Evolutionary conservation across 306 rosid genomes (phyloP), one percentile per base, ranked within the genome.

Genomic region (Crotalaria pallida): DNA sequence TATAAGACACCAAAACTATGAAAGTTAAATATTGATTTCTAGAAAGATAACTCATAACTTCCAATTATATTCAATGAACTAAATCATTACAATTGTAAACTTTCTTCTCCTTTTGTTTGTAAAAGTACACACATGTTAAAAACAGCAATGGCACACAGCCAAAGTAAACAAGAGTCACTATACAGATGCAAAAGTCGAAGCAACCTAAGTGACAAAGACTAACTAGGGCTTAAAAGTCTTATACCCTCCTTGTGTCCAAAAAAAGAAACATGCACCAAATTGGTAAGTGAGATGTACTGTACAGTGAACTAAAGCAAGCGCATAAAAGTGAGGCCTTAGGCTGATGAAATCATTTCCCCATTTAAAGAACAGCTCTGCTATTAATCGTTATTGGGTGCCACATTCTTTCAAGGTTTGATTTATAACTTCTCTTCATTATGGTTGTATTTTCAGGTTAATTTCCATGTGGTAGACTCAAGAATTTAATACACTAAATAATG

Each of bases 1-100:
- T 90, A 81, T 10, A 84, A 62, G 73, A 66, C 36, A 70, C 61
- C 47, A 67, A 43, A 58, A 73, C 18, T 12, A 67, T 47, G 62
- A 50, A 29, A 75, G 47, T 53, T 74, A 63, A 40, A 69, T 60
- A 44, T 41, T 65, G 48, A 43, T 63, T 15, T 57, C 63, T n/a
- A 49, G 29, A 22, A 40, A 82, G 64, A 66, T 26, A 70, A 72
- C 62, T 36, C 24, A 70, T 1, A 58, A 65, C 63, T 66, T 29
- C 2, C 26, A 43, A 38, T 4, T 45, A 57, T 58, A 59, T 57
- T 52, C 74, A 65, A 38, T 8, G 51, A 57, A 47, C 24, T 41
- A 38, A 66, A 67, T 63, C 40, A 34, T 44, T 45, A 44, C 11
- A 49, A 17, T 36, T 12, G 36, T 21, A 48, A 56, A 57, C 36